A percentile compares a stretch with the other conserved stretches of the same genome.
These are phyloP conservation scores for Westerdykella sp. DNA, from an alignment of 2,329 filamentous ascomycete species.

Conservation along the genomic window DNA sequence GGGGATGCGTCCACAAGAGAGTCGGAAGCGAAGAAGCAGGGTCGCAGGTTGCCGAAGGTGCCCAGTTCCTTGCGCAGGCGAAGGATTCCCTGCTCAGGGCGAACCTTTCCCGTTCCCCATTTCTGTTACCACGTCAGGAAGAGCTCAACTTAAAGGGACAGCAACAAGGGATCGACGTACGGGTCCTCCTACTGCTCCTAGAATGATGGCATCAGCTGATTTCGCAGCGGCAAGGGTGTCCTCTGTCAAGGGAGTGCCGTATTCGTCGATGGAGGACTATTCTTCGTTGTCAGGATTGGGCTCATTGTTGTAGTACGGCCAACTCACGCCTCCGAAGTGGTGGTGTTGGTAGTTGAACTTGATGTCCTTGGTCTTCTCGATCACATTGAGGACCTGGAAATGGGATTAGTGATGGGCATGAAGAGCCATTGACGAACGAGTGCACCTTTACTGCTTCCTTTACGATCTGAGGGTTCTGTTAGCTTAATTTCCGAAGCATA, in stretches of 20 bases:
- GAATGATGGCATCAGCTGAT: slow-evolving; percentile 78
- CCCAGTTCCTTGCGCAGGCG: slow-evolving; percentile 86
- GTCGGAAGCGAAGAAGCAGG: slow-evolving; percentile 91
- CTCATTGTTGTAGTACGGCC: neutral
- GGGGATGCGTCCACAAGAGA: slow-evolving; percentile 78
- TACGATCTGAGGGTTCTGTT: slow-evolving; percentile 53
- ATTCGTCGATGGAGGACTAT: slow-evolving; percentile 81
- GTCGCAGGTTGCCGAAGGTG: slow-evolving; percentile 91
- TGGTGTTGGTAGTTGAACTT: slow-evolving; percentile 89
- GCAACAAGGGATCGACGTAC: slow-evolving; percentile 36
- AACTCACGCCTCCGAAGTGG: slow-evolving; percentile 80
- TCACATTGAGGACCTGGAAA: slow-evolving; percentile 64
- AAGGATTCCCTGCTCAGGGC: slow-evolving; percentile 88
- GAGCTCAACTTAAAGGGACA: neutral
- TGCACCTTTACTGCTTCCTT: slow-evolving; percentile 77
- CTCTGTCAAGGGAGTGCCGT: slow-evolving; percentile 72
- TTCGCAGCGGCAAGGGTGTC: slow-evolving; percentile 78
- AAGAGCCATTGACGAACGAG: slow-evolving; percentile 2
- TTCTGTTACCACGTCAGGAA: slow-evolving; percentile 45
- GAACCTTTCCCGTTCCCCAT: slow-evolving; percentile 86
- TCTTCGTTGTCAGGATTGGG: slow-evolving; percentile 2
- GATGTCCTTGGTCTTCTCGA: slow-evolving; percentile 68
- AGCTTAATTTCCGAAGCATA: slow-evolving; percentile 9
- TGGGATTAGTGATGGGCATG: too few relatives aligned
- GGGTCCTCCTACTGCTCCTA: slow-evolving; percentile 92